Evolutionary conservation across 371 early-diverging fungal species (phyloP).

Genomic region (Chytridium lagenaria): DNA sequence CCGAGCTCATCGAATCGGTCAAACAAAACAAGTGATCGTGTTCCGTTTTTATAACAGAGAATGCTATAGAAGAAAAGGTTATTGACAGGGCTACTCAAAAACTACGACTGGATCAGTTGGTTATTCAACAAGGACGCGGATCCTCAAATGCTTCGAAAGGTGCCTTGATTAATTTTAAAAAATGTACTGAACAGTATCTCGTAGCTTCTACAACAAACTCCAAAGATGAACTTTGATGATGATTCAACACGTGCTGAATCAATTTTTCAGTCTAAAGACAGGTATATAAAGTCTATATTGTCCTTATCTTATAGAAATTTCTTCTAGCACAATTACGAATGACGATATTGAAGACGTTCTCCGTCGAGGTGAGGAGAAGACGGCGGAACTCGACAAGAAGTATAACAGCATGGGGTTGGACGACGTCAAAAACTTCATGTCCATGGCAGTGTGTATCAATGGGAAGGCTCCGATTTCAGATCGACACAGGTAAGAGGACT

Average conservation of each 20-base stretch:
- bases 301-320: neutral
- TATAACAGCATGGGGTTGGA: conserved; percentile 88
- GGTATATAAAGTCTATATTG: conserved; percentile 19
- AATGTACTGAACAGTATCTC: conserved; percentile 24
- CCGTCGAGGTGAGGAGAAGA: conserved; percentile 87
- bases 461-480: conserved; percentile 97
- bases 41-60: conserved; percentile 97
- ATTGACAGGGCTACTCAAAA: conserved; percentile 96
- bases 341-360: conserved; percentile 92
- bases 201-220: conserved; percentile 33
- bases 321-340: conserved; percentile 58
- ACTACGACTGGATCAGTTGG: conserved; percentile 95
- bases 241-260: conserved; percentile 95
- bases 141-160: no score
- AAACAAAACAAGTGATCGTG: conserved; percentile 97
- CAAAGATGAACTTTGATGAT: conserved; percentile 92
- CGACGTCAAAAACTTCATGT: conserved; percentile 85
- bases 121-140: conserved; percentile 92
- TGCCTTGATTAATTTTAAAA: no score
- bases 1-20: conserved; percentile 99
- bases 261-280: conserved; percentile 74
- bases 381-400: conserved; percentile 84
- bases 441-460: conserved; percentile 82
- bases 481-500: neutral
- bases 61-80: conserved; percentile 98